phyloP scores from a whole-genome alignment of 2,329 filamentous ascomycete genomes.

The Talaromyces sp. region DNA sequence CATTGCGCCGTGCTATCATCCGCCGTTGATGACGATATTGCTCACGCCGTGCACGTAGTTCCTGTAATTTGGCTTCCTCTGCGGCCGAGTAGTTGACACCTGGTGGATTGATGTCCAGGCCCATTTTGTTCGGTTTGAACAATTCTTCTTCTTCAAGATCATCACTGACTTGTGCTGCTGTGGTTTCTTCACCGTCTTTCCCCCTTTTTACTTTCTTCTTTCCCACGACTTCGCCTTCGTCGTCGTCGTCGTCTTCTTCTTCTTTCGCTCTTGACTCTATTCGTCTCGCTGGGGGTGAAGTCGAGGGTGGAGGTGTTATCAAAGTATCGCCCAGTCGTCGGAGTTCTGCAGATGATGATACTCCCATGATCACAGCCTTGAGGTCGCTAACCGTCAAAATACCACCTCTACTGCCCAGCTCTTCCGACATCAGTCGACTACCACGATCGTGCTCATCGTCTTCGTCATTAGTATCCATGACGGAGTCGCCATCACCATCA shows the following conservation, averaged over 20 bases:
- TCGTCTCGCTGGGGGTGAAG: constrained; percentile 1
- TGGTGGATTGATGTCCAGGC: constrained; percentile 26
- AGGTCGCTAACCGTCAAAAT: constrained; percentile 39
- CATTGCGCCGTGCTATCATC: constrained; percentile 40
- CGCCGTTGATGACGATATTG: constrained; percentile 33
- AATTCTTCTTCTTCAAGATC: constrained; percentile 9
- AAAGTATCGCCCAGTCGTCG: constrained; percentile 38
- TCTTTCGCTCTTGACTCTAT: background rate
- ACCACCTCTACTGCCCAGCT: constrained; percentile 40
- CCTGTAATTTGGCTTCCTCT: constrained; percentile 36
- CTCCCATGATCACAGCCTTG: constrained; percentile 35
- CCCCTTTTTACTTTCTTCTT: background rate
- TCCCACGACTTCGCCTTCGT: constrained; percentile 10
- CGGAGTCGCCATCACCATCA: constrained; percentile 24
- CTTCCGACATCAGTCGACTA: constrained; percentile 20
- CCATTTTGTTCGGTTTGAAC: constrained; percentile 21
- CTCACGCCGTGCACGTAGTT: constrained; percentile 31
- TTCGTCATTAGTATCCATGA: constrained; percentile 24
- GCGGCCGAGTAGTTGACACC: constrained; percentile 33
- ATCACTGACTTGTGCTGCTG: background rate
- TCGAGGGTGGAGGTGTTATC: constrained; percentile 26
- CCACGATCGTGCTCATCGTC: constrained; percentile 23
- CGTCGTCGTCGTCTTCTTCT: constrained; percentile 4
- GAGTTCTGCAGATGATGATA: constrained; percentile 37
- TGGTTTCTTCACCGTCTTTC: background rate